Base-by-base conservation (phyloP, 352 stramenopile genomes). In the Aphanomyces cochlioides region DNA sequence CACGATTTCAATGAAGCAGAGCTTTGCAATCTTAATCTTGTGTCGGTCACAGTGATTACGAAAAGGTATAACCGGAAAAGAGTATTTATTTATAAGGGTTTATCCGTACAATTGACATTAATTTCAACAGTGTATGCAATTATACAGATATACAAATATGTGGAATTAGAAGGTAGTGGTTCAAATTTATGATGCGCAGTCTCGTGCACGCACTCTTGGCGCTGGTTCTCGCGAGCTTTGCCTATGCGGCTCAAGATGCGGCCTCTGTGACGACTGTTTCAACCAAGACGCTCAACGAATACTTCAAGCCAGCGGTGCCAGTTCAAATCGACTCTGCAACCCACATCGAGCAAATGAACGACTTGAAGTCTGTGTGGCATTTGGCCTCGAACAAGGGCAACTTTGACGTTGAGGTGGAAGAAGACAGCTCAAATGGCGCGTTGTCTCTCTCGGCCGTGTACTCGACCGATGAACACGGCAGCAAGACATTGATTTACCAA, bases 221-320 rank as follows among this genome's bases (percentile, higher is more conserved):
- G 15, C 28, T 28, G 28, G 28, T 28, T 28, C 7, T 58, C 15
- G 50, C 21, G 7, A 36, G 17, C 15, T 36, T 58, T 28, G 8
- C 36, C 7, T 12, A 13, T 36, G 50, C 50, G 15, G 21, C 50
- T 17, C 50, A 19, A 8, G 21, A 58, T 58, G 50, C 50, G 1
- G 7, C 50, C 17, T 17, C 50, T 8, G 50, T 58, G 7, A 12
- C 50, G 15, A 28, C 50, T 19, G 10, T 58, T 1, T 8, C 50
- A 12, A 36, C 50, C 50, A 36, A 58, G 50, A 19, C 50, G 1
- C 21, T 58, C 15, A 58, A 58, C 50, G 50, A 17, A 17, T 28
- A 58, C 7, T 58, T 58, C 50, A 58, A 58, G 50, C 50, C 50
- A 17, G 50, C 50, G 17, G 50, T 58, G 50, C 50, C 50, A 8